Conservation (phyloP, 2,329 filamentous ascomycete genomes). For the Apiospora pterosperma region DNA sequence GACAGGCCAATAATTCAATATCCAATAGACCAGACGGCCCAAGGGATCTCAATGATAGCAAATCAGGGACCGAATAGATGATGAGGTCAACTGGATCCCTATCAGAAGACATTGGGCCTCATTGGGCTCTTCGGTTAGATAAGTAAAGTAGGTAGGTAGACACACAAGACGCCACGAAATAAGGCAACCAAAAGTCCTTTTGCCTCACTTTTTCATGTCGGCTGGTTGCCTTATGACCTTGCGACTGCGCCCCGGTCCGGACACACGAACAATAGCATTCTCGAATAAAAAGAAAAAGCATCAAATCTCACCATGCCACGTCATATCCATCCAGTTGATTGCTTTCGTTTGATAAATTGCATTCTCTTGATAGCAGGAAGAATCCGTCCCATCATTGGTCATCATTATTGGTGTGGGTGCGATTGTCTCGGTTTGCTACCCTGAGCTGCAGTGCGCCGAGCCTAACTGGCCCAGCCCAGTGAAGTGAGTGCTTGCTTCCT, state of each 20-base stretch:
- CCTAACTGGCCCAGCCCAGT: too few species aligned
- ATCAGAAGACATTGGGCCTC: not conserved
- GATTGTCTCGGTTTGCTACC: not conserved
- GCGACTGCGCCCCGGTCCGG: not conserved
- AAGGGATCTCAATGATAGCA: not conserved
- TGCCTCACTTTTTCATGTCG: not conserved
- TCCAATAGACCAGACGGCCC: not conserved
- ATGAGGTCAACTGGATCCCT: not conserved
- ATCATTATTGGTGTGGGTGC: not conserved
- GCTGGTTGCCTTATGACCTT: constrained; percentile 2
- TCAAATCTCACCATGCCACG: not conserved
- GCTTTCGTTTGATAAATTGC: not conserved
- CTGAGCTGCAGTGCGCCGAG: not conserved
- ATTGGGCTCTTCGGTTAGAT: not conserved
- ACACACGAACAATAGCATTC: not conserved
- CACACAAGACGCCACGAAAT: not conserved
- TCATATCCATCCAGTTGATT: not conserved
- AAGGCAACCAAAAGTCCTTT: constrained; percentile 1
- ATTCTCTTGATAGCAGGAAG: not conserved
- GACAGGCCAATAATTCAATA: not conserved
- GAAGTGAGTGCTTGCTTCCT: not conserved
- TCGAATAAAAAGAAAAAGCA: not conserved
- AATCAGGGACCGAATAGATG: not conserved
- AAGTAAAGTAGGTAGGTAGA: too few species aligned
- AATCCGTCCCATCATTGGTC: not conserved